These are phyloP conservation scores for Loxodes magnus DNA, from an alignment of 73 alveolate genomes.

Conservation along the genomic window DNA sequence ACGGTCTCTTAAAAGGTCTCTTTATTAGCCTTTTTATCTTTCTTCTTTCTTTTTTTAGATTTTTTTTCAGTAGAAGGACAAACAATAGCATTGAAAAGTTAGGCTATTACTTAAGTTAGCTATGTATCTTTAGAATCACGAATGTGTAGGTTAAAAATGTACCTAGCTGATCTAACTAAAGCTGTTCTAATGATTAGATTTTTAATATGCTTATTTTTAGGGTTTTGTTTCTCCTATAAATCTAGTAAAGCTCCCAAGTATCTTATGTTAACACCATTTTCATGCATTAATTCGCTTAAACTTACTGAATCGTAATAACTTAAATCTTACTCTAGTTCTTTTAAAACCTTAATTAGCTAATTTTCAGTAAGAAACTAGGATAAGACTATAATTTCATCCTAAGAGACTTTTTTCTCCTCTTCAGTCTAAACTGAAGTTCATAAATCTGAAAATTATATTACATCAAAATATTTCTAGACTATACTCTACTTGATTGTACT, in stretches of 20 bases:
- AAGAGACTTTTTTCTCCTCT: constrained; percentile 19
- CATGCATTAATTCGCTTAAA: constrained; percentile 46
- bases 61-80: constrained; percentile 29
- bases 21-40: constrained; percentile 15
- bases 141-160: constrained; percentile 52
- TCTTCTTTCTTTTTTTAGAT: constrained; percentile 14
- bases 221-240: constrained; percentile 34
- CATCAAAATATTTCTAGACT: neutral
- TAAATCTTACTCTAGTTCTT: constrained; percentile 46
- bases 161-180: constrained; percentile 51
- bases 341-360: constrained; percentile 44
- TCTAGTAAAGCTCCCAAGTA: constrained; percentile 53
- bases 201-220: constrained; percentile 43
- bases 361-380: constrained; percentile 36
- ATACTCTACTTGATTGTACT: too few relatives aligned
- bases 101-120: constrained; percentile 46
- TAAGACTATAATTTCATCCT: constrained; percentile 36
- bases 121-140: constrained; percentile 45
- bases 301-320: constrained; percentile 49
- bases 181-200: constrained; percentile 51
- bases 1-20: constrained; percentile 9
- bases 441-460: constrained; percentile 31
- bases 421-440: constrained; percentile 28
- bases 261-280: constrained; percentile 76
- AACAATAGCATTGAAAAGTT: constrained; percentile 39